Conservation (phyloP, 1,284 basidiomycete species). For the Irpex sp. region DNA sequence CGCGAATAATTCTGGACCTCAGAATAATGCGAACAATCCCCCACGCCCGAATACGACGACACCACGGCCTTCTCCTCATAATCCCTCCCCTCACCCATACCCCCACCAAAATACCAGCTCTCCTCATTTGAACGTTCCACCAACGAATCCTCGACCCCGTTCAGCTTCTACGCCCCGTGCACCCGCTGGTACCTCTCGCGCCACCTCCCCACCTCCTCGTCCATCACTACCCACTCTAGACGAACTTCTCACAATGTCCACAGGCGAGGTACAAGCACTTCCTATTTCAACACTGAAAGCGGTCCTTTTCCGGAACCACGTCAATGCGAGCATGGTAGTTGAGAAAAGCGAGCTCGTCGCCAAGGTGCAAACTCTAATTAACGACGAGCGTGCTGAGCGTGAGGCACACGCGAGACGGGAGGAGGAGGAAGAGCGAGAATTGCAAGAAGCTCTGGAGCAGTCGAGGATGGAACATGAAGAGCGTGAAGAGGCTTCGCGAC, state of each 20-base stretch:
- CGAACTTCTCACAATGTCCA: conserved; percentile 59
- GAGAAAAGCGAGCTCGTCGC: conserved; percentile 76
- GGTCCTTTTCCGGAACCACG: conserved; percentile 73
- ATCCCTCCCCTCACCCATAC: conserved; percentile 6
- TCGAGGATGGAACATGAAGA: conserved; percentile 17
- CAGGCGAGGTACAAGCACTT: conserved; percentile 51
- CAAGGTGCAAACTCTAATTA: conserved; percentile 61
- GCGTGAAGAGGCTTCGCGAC: conserved; percentile 22
- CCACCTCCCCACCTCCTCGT: conserved; percentile 19
- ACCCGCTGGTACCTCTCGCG: conserved; percentile 28
- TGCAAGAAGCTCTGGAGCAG: conserved; percentile 30
- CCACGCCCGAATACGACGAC: not conserved
- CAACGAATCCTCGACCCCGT: conserved; percentile 29
- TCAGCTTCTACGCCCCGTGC: conserved; percentile 32
- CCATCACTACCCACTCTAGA: conserved; percentile 50
- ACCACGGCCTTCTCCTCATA: not conserved
- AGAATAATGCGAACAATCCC: not conserved
- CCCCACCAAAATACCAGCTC: conserved; percentile 2
- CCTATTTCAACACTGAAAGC: conserved; percentile 68
- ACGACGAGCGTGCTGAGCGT: conserved; percentile 60
- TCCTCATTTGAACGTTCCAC: conserved; percentile 22
- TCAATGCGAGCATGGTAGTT: conserved; percentile 54
- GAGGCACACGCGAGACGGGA: conserved; percentile 44
- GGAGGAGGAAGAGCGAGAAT: conserved; percentile 31
- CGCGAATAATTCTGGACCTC: not conserved